Conservation (phyloP, 495 filamentous ascomycete species). For the Talaromyces nanjingensis region DNA sequence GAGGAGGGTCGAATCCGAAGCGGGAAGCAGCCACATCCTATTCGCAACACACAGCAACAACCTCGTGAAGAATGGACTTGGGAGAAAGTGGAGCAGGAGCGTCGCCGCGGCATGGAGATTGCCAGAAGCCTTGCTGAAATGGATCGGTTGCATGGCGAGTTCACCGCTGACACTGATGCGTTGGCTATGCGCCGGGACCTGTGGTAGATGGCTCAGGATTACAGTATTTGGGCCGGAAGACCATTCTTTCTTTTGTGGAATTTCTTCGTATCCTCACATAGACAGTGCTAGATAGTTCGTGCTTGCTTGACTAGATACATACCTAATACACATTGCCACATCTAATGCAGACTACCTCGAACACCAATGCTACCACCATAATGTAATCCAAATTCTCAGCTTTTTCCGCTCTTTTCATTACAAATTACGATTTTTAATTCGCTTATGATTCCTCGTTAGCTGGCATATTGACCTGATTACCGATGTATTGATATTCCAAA, state of each 20-base stretch:
- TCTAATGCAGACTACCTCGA: background rate
- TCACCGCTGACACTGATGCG: conserved; percentile 9
- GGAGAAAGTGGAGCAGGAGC: conserved; percentile 35
- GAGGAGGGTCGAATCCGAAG: conserved; percentile 4
- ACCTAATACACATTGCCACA: background rate
- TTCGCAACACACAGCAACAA: background rate
- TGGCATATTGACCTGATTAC: background rate
- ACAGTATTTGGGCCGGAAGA: background rate
- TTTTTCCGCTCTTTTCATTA: background rate
- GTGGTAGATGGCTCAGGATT: background rate
- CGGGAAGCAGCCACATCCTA: background rate
- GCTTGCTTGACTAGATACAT: background rate
- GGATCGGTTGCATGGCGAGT: conserved; percentile 8
- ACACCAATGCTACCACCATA: background rate
- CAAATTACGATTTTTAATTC: background rate
- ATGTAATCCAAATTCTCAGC: background rate
- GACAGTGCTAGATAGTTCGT: background rate
- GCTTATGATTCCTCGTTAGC: no score
- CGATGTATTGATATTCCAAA: background rate
- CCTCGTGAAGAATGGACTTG: conserved; percentile 25
- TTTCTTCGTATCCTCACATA: background rate
- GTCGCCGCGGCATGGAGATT: conserved; percentile 33
- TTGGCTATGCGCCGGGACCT: conserved; percentile 7
- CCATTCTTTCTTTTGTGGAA: background rate
- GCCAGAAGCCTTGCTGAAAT: conserved; percentile 8